Evolutionary conservation across 495 filamentous ascomycete genomes (phyloP), one percentile per base, ranked within the genome.

Genomic region (Penicillium tannophilum): DNA sequence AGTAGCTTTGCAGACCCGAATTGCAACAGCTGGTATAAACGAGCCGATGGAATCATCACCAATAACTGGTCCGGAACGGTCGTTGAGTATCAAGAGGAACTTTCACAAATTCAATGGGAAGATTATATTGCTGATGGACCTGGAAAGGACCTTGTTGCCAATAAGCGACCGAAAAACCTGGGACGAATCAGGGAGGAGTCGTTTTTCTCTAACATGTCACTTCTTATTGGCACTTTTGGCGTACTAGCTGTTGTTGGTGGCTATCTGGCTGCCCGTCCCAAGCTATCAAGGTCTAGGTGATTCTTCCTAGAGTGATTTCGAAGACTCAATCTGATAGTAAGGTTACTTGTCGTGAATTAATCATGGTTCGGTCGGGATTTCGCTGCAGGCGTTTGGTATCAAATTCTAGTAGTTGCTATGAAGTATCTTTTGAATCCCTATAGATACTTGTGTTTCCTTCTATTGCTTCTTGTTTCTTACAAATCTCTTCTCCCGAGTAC

Each of bases 1-100:
- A 76, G 68, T 17, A 73, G 69, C 44, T 86, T 82, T 55, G 82
- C 81, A 14, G 80, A 86, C 55, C 76, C 77, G 1, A 76, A 75
- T 30, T 86, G 83, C 63, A 73, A 70, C n/a, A 76, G 68, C 19
- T 86, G 83, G 82, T 86, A 85, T 62, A 85, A 84, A 69, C 76
- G 70, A 39, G 72, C 76, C 1, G 71, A 77, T 12, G 84, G 82
- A 2, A 57, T 72, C 45, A 82, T 85, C 55, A 86, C 81, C 30
- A 84, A 83, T 52, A 84, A 85, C 60, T 86, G 82, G 82, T 73
- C 64, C 14, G 73, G 77, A 6, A 79, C 76, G 11, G 82, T 78
- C 9, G 54, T 84, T 2, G 70, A 78, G 51, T 85, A 85, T 57
- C 82, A 85, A 62, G 56, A 69, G 28, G 56, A 76, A 35, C 55